Percentiles rank a stretch among this genome's conserved stretches.
phyloP scores from a whole-genome alignment of 2,329 filamentous ascomycete species.

The Colletotrichum spaethianum region DNA sequence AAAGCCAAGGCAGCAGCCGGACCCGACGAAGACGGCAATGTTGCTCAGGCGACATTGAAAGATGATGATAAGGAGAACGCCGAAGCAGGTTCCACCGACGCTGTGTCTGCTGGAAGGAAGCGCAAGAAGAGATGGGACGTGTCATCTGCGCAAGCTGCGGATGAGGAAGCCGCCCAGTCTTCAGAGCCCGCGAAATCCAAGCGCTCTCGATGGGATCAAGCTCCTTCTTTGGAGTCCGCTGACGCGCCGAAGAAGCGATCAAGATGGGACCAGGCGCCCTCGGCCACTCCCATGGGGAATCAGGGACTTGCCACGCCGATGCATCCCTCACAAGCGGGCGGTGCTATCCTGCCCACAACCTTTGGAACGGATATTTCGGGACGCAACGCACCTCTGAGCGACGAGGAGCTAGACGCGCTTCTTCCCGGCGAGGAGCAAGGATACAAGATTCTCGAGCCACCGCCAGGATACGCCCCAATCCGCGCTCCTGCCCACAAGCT shows the following conservation, averaged over 20 bases:
- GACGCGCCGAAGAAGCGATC: conserved; percentile 82
- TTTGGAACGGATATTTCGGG: conserved; percentile 87
- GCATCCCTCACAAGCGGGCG: conserved; percentile 76
- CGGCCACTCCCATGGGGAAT: conserved; percentile 81
- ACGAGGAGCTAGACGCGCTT: conserved; percentile 94
- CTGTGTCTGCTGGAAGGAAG: conserved; percentile 76
- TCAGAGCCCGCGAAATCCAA: conserved; percentile 74
- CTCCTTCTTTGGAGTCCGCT: conserved; percentile 71
- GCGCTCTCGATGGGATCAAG: conserved; percentile 90
- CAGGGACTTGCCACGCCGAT: conserved; percentile 84
- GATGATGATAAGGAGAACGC: conserved; percentile 81
- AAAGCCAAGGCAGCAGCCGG: conserved; percentile 77
- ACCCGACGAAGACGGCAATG: conserved; percentile 68
- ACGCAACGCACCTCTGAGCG: conserved; percentile 86
- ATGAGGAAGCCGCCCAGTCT: conserved; percentile 64
- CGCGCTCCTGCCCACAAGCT: conserved; percentile 83
- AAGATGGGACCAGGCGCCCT: conserved; percentile 92
- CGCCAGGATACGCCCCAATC: conserved; percentile 90
- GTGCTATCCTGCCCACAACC: conserved; percentile 66
- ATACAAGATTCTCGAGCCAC: conserved; percentile 92
- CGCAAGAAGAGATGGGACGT: conserved; percentile 98
- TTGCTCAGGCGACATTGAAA: conserved; percentile 81
- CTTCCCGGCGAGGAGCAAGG: conserved; percentile 90
- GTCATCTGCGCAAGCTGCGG: conserved; percentile 68
- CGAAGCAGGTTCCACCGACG: conserved; percentile 78